These are phyloP conservation scores for Oryza nivara DNA, from an alignment of 176 grass and related monocot species.

Conservation along the genomic window DNA sequence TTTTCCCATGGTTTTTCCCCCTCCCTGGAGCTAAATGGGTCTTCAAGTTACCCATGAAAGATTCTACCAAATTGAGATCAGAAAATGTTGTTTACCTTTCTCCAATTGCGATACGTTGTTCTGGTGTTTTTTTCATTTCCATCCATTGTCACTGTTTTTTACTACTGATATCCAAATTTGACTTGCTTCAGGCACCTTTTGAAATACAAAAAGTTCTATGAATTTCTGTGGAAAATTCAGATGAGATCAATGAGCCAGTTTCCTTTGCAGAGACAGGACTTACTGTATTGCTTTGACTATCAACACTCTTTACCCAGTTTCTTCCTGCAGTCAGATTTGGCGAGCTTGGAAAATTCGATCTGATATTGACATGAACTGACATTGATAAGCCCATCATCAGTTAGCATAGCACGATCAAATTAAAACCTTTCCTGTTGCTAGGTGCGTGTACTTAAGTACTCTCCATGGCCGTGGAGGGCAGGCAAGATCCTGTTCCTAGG, in stretches of 20 bases:
- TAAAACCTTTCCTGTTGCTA: background rate
- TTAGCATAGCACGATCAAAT: background rate
- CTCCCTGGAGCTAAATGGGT: slow-evolving; percentile 35
- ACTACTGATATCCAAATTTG: background rate
- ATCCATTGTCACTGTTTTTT: background rate
- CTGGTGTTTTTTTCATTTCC: background rate
- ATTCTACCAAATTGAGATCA: slow-evolving; percentile 13
- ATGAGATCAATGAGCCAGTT: background rate
- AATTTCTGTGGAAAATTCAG: background rate
- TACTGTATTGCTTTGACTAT: background rate
- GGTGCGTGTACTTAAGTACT: background rate
- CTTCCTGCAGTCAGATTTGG: slow-evolving; percentile 16
- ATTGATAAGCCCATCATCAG: background rate
- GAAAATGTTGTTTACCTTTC: background rate
- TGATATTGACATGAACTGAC: background rate
- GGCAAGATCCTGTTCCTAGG: background rate
- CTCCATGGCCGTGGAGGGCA: background rate
- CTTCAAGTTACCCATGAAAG: slow-evolving; percentile 16
- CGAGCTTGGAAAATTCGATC: background rate
- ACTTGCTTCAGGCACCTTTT: no score
- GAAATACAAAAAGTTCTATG: background rate
- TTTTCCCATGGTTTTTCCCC: slow-evolving; percentile 18
- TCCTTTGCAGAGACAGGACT: no score
- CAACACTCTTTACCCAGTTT: background rate
- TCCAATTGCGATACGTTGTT: background rate